Percentiles rank a stretch among this genome's conserved stretches.
Conservation (phyloP, 768 basidiomycete species). For the Nidularia pulvinata region DNA sequence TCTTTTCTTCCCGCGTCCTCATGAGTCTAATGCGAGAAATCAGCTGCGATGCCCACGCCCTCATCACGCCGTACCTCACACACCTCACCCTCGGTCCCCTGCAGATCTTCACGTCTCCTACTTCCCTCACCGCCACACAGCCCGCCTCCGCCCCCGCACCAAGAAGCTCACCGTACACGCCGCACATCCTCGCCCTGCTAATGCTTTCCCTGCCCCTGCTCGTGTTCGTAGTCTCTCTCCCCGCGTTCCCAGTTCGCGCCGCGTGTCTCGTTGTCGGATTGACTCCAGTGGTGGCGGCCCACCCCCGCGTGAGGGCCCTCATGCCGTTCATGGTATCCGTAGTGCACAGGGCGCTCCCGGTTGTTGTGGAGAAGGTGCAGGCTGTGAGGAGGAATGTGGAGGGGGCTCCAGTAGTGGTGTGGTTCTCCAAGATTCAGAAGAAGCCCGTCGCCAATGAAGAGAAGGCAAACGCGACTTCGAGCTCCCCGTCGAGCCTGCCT, state of each 20-base stretch:
- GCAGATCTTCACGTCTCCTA: constrained; percentile 24
- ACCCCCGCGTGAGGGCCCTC: constrained; percentile 39
- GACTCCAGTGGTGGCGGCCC: constrained; percentile 47
- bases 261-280: constrained; percentile 49
- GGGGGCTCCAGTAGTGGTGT: background rate
- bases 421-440: too few relatives aligned
- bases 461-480: background rate
- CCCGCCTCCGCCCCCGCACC: constrained; percentile 2
- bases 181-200: constrained; percentile 49
- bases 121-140: constrained; percentile 10
- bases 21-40: background rate
- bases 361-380: constrained; percentile 2
- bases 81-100: constrained; percentile 49
- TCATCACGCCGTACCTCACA: constrained; percentile 46
- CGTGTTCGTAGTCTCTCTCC: constrained; percentile 40
- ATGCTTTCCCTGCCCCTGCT: constrained; percentile 50
- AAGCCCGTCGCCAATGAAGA: background rate
- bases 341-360: constrained; percentile 2
- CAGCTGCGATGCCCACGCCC: constrained; percentile 65
- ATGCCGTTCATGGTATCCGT: constrained; percentile 18
- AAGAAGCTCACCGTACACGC: constrained; percentile 45
- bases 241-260: constrained; percentile 45
- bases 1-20: background rate
- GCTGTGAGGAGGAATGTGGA: background rate
- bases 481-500: too few relatives aligned